phyloP scores from a whole-genome alignment of 2,329 filamentous ascomycete genomes.

The Penicillium digitatum region DNA sequence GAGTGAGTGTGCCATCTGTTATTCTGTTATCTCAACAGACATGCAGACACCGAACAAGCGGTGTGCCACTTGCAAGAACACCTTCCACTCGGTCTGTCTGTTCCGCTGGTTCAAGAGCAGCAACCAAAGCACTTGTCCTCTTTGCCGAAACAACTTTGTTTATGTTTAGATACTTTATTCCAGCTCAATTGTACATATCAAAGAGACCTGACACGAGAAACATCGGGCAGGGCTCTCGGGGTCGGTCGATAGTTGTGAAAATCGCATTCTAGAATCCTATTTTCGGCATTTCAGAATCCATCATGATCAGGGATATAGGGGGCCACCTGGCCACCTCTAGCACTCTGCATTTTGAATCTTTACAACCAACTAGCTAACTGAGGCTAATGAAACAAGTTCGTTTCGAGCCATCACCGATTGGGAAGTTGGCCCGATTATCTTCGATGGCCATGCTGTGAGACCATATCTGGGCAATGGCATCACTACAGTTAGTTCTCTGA shows the following conservation, averaged over 20 bases:
- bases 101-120: slow-evolving; percentile 97
- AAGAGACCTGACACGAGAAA: slow-evolving; percentile 11
- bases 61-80: slow-evolving; percentile 87
- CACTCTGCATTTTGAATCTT: neutral
- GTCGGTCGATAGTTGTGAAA: neutral
- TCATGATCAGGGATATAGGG: neutral
- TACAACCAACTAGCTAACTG: too few relatives aligned
- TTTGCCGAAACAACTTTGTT: slow-evolving; percentile 85
- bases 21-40: slow-evolving; percentile 85
- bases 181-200: slow-evolving; percentile 12
- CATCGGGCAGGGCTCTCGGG: neutral
- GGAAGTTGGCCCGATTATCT: neutral
- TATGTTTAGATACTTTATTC: slow-evolving; percentile 41
- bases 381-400: neutral
- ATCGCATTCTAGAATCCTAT: neutral
- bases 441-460: neutral
- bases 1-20: slow-evolving; percentile 94
- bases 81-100: slow-evolving; percentile 84
- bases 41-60: slow-evolving; percentile 87
- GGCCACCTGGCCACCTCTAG: neutral
- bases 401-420: slow-evolving; percentile 2
- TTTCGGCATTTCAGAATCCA: neutral
- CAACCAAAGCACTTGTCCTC: slow-evolving; percentile 83
- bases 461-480: neutral
- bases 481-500: neutral